These are phyloP conservation scores for Monosporascus sp. DNA, from an alignment of 2,329 filamentous ascomycete genomes.

Conservation along the genomic window DNA sequence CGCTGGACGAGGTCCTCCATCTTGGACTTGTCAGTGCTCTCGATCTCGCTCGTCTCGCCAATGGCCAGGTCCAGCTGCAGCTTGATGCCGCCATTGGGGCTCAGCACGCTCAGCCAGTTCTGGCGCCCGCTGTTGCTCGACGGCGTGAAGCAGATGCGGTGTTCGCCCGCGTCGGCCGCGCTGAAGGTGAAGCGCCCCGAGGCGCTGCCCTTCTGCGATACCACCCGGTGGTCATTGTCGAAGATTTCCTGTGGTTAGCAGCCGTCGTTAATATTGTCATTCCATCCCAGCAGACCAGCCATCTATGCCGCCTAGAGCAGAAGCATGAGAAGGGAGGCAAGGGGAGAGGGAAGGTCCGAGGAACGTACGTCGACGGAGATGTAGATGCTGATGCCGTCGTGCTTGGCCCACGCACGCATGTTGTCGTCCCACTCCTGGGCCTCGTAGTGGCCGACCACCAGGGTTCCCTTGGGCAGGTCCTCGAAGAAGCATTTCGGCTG, in stretches of 20 bases:
- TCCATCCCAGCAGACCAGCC: no score
- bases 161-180: constrained; percentile 88
- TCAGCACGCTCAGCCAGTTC: constrained; percentile 64
- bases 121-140: constrained; percentile 63
- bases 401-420: constrained; percentile 61
- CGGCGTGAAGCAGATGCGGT: constrained; percentile 91
- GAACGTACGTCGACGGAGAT: constrained; percentile 77
- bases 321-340: background rate
- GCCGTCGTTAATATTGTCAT: no score
- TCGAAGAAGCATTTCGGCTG: constrained; percentile 95
- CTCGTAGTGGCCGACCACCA: constrained; percentile 89
- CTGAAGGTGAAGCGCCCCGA: constrained; percentile 91
- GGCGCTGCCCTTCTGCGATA: constrained; percentile 72
- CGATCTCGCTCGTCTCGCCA: constrained; percentile 89
- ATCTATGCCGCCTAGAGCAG: no score
- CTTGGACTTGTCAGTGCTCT: constrained; percentile 90
- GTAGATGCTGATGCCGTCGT: constrained; percentile 73
- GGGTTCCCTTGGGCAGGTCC: constrained; percentile 92
- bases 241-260: constrained; percentile 66
- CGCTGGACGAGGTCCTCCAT: constrained; percentile 83
- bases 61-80: constrained; percentile 87
- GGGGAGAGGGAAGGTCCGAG: background rate
- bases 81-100: constrained; percentile 70
- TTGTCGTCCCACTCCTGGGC: constrained; percentile 79
- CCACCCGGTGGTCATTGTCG: constrained; percentile 95